These are phyloP conservation scores for Striga asiatica DNA, from an alignment of 257 asterid genomes.

Conservation along the genomic window DNA sequence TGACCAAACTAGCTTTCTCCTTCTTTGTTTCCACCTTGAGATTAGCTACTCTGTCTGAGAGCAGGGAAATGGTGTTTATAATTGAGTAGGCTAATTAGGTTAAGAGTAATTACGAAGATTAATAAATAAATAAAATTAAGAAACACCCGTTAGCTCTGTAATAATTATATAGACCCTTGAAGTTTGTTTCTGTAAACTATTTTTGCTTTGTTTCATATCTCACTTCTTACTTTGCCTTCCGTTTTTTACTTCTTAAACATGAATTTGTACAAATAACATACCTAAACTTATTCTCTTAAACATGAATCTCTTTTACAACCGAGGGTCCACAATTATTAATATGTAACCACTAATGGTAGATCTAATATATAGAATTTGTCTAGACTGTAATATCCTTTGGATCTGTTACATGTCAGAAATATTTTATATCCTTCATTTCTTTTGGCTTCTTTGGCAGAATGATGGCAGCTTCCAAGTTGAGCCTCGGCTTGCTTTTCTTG, in stretches of 20 bases:
- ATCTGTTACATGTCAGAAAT: background rate
- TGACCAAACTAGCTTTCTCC: background rate
- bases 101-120: no score
- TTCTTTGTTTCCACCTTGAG: no score
- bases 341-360: background rate
- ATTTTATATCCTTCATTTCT: background rate
- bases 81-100: no score
- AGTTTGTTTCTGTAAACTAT: background rate
- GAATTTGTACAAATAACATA: background rate
- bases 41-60: no score
- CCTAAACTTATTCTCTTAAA: no score
- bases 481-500: constrained; percentile 57
- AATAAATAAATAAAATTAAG: background rate
- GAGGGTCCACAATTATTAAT: no score
- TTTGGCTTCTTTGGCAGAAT: constrained; percentile 29
- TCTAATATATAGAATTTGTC: background rate
- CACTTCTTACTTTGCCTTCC: no score
- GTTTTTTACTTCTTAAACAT: background rate
- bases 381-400: no score
- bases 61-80: no score
- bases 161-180: background rate
- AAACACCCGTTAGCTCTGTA: background rate
- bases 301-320: no score
- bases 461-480: constrained; percentile 38
- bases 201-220: background rate